Conservation (phyloP, 441 rosid genomes). For the Arabidopsis hybrid region DNA sequence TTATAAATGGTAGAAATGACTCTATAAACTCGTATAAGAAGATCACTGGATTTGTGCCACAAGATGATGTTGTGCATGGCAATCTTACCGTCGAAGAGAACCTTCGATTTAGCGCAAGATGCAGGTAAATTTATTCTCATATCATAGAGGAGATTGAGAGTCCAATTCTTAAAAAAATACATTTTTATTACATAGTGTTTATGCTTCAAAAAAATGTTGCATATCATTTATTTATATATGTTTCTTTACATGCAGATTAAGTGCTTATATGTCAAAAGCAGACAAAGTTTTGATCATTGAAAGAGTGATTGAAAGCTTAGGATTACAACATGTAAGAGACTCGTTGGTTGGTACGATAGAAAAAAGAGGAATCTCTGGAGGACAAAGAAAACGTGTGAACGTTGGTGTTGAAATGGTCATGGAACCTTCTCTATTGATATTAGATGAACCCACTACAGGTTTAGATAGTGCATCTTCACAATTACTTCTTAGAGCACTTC, state of each 20-base stretch:
- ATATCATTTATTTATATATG: not conserved
- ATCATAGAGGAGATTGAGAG: not conserved
- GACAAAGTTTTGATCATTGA: slow-evolving; percentile 73
- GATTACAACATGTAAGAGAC: slow-evolving; percentile 68
- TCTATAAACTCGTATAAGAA: slow-evolving; percentile 65
- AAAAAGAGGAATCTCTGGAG: slow-evolving; percentile 76
- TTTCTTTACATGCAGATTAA: slow-evolving; percentile 48
- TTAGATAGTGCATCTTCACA: slow-evolving; percentile 75
- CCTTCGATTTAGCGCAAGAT: slow-evolving; percentile 69
- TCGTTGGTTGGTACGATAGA: slow-evolving; percentile 78
- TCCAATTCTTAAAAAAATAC: not conserved
- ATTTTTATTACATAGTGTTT: not conserved
- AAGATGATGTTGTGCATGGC: slow-evolving; percentile 82
- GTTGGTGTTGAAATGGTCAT: slow-evolving; percentile 82
- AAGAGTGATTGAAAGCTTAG: slow-evolving; percentile 78
- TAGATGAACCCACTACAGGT: slow-evolving; percentile 79
- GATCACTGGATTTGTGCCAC: slow-evolving; percentile 79
- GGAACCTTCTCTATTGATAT: slow-evolving; percentile 76
- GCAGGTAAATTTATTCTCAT: slow-evolving; percentile 37
- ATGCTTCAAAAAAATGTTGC: slow-evolving; percentile 9
- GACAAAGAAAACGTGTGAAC: slow-evolving; percentile 74
- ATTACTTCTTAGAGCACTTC: slow-evolving; percentile 68
- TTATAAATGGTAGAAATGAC: slow-evolving; percentile 67
- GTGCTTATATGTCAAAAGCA: slow-evolving; percentile 68
- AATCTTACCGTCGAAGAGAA: slow-evolving; percentile 79